phyloP scores from a whole-genome alignment of 78 protist species.

The Cavenderia fasciculata region DNA sequence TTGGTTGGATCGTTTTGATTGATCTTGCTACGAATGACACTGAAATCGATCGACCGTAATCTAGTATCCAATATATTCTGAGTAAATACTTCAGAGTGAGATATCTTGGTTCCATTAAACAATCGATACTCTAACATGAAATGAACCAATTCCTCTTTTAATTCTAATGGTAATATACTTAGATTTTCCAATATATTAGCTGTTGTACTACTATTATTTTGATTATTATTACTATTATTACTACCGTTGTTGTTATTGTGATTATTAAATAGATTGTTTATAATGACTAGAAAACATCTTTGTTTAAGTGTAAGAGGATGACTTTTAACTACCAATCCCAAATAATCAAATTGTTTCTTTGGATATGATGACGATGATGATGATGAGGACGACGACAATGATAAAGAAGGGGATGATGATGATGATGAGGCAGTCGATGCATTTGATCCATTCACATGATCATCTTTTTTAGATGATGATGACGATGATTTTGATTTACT shows the following conservation, averaged over 20 bases:
- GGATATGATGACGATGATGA: background rate
- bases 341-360: slow-evolving; percentile 22
- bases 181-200: too few relatives aligned
- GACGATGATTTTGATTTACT: background rate
- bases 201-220: background rate
- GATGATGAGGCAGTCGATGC: too few relatives aligned
- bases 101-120: background rate
- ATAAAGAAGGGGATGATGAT: too few relatives aligned
- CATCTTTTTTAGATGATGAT: background rate
- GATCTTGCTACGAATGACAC: slow-evolving; percentile 26
- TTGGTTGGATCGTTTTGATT: slow-evolving; percentile 27
- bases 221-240: background rate
- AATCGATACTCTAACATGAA: slow-evolving; percentile 47
- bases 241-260: background rate
- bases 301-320: slow-evolving; percentile 27
- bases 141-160: slow-evolving; percentile 47
- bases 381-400: too few relatives aligned
- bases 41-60: slow-evolving; percentile 39
- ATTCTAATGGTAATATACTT: background rate
- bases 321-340: background rate
- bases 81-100: background rate
- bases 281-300: slow-evolving; percentile 11
- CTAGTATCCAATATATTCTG: background rate
- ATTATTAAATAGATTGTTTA: background rate
- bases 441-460: too few relatives aligned